A percentile compares a stretch with the other conserved stretches of the same genome.
These are phyloP conservation scores for Borealophlyctis nickersoniae DNA, from an alignment of 192 early-diverging fungal genomes.

Conservation along the genomic window DNA sequence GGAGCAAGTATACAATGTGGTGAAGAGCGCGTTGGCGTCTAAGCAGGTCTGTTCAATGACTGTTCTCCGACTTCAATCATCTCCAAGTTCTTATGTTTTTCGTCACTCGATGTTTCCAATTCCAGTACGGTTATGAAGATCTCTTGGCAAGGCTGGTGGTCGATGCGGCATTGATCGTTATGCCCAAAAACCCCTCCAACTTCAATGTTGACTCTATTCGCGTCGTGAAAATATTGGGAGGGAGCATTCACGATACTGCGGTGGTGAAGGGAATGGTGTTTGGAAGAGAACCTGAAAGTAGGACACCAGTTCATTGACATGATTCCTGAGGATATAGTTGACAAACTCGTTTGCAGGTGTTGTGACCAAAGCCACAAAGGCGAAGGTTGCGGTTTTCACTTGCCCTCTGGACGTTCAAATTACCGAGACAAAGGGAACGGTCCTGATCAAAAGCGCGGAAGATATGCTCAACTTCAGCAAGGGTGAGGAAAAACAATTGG, in stretches of 20 bases:
- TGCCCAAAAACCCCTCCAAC: constrained; percentile 82
- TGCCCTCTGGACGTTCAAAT: constrained; percentile 89
- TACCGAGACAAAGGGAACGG: constrained; percentile 99
- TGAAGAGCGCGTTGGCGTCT: constrained; percentile 76
- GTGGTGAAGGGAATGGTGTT: constrained; percentile 98
- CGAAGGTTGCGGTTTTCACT: constrained; percentile 91
- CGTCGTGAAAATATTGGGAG: constrained; percentile 96
- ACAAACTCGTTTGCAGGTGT: constrained; percentile 41
- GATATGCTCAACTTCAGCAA: constrained; percentile 97
- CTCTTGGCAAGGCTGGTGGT: constrained; percentile 76
- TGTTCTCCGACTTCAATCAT: neutral
- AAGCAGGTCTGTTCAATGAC: constrained; percentile 58
- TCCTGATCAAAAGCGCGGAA: constrained; percentile 90
- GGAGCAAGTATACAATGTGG: constrained; percentile 69
- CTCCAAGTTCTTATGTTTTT: neutral
- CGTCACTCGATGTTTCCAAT: neutral
- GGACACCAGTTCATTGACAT: neutral
- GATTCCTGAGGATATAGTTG: neutral
- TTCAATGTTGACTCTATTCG: constrained; percentile 96
- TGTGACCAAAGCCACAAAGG: constrained; percentile 67
- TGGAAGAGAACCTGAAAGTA: constrained; percentile 85
- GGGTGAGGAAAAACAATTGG: constrained; percentile 91
- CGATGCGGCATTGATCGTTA: constrained; percentile 78
- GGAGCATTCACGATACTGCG: constrained; percentile 78
- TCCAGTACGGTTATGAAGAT: constrained; percentile 95